phyloP scores from a whole-genome alignment of 495 filamentous ascomycete species.

The Cairneyella variabilis region DNA sequence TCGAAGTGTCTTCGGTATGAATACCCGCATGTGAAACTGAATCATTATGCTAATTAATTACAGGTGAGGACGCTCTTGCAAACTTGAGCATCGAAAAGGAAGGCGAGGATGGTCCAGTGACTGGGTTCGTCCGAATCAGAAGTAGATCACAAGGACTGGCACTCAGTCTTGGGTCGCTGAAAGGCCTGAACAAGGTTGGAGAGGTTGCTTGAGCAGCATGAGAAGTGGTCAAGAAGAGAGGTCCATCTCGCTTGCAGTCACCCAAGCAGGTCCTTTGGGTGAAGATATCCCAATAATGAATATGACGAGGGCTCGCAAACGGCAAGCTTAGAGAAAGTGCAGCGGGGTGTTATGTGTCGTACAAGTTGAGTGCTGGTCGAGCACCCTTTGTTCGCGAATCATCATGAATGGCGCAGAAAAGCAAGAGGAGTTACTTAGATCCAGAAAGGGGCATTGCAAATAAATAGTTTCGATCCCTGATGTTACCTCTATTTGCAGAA shows the following conservation, averaged over 20 bases:
- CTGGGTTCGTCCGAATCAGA: conserved; percentile 98
- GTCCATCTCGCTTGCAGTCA: neutral
- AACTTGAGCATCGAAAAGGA: conserved; percentile 98
- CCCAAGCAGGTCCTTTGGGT: neutral
- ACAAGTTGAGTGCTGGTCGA: neutral
- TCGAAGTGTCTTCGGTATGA: conserved; percentile 96
- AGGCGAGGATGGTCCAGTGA: conserved; percentile 90
- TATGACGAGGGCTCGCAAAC: neutral
- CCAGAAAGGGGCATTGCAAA: conserved; percentile 12
- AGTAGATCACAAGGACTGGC: conserved; percentile 96
- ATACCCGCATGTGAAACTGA: neutral
- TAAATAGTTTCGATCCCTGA: conserved; percentile 5
- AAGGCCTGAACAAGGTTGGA: conserved; percentile 86
- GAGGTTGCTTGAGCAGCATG: conserved; percentile 22
- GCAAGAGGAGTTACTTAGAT: conserved; percentile 24
- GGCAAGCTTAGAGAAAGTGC: neutral
- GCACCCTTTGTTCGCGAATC: conserved; percentile 3
- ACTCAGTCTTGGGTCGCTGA: conserved; percentile 88
- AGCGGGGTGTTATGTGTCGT: neutral
- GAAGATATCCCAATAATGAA: neutral
- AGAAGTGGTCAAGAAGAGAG: neutral
- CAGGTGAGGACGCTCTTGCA: conserved; percentile 97
- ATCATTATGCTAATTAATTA: conserved; percentile 22
- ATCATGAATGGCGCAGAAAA: conserved; percentile 24
- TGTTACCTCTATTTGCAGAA: too few relatives aligned